These are phyloP conservation scores for Prunus armeniaca DNA, from an alignment of 306 rosid species.

Conservation along the genomic window DNA sequence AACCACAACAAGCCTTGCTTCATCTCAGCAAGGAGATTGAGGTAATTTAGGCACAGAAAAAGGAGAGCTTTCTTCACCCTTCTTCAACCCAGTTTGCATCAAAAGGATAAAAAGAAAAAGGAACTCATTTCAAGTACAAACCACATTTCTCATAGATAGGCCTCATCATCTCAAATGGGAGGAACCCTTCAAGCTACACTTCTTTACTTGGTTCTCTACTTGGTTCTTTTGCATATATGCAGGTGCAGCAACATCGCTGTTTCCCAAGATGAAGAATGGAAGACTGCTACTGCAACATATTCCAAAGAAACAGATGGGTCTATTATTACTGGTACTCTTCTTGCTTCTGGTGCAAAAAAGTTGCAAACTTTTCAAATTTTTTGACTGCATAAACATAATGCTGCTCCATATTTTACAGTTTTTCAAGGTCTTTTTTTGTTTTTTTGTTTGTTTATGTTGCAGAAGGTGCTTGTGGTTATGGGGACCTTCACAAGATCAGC, in stretches of 20 bases:
- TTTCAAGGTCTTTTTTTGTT: not conserved
- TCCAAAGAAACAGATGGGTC: conserved; percentile 74
- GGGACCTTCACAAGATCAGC: conserved; percentile 77
- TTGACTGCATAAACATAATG: not conserved
- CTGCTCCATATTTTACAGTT: not conserved
- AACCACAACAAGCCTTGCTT: not conserved
- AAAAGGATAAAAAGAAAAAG: conserved; percentile 28
- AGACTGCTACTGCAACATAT: conserved; percentile 84
- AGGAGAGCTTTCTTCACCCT: conserved; percentile 22
- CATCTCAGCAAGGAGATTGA: conserved; percentile 29
- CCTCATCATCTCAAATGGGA: conserved; percentile 51
- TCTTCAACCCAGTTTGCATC: conserved; percentile 22
- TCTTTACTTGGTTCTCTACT: conserved; percentile 57
- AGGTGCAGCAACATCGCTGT: conserved; percentile 30
- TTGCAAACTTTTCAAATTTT: not conserved
- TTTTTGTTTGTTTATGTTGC: conserved; percentile 27
- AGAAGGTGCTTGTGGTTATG: conserved; percentile 99
- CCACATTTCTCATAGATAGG: conserved; percentile 20
- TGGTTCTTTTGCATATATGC: conserved; percentile 42
- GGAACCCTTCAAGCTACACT: conserved; percentile 44
- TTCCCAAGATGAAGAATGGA: conserved; percentile 59
- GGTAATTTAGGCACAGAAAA: conserved; percentile 22
- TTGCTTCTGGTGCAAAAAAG: conserved; percentile 16
- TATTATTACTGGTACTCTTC: conserved; percentile 61
- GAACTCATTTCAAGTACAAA: conserved; percentile 23